phyloP scores from a whole-genome alignment of 805 yeast species.

The Metschnikowia cerradonensis region DNA sequence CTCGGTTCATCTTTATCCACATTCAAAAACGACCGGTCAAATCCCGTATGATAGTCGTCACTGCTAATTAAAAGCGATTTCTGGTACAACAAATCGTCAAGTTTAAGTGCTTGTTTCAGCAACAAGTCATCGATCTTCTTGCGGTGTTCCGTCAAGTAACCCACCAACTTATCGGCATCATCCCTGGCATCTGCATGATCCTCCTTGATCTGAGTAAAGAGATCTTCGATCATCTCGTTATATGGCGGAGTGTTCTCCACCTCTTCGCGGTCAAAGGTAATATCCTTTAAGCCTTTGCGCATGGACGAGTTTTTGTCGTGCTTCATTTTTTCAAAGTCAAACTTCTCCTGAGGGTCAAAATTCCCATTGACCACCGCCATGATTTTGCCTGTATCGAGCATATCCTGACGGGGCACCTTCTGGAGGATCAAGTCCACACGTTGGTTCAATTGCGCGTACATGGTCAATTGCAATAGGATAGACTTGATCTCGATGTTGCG shows the following conservation, averaged over 20 bases:
- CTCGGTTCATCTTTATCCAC: conserved; percentile 35
- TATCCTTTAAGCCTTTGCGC: conserved; percentile 42
- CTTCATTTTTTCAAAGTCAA: conserved; percentile 40
- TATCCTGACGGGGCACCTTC: conserved; percentile 36
- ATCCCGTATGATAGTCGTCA: conserved; percentile 90
- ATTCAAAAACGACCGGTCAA: conserved; percentile 79
- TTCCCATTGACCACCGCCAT: conserved; percentile 42
- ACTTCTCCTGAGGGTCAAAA: conserved; percentile 59
- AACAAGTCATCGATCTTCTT: conserved; percentile 65
- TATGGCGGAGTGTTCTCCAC: conserved; percentile 55
- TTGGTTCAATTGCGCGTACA: conserved; percentile 71
- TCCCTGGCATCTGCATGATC: conserved; percentile 51
- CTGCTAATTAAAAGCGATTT: conserved; percentile 74
- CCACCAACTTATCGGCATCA: conserved; percentile 31
- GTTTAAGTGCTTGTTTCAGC: conserved; percentile 58
- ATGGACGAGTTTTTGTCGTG: conserved; percentile 39
- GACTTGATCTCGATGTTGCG: conserved; percentile 74
- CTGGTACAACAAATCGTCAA: conserved; percentile 65
- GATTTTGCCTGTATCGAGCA: conserved; percentile 27
- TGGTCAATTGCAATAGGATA: conserved; percentile 69
- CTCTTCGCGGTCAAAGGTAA: conserved; percentile 33
- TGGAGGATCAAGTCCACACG: conserved; percentile 64
- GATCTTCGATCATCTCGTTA: conserved; percentile 89
- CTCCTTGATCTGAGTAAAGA: conserved; percentile 69
- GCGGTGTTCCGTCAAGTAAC: conserved; percentile 55